Evolutionary conservation across 805 yeast genomes (phyloP), one percentile per base, ranked within the genome.

Genomic region (Nakazawaea wyomingensis): DNA sequence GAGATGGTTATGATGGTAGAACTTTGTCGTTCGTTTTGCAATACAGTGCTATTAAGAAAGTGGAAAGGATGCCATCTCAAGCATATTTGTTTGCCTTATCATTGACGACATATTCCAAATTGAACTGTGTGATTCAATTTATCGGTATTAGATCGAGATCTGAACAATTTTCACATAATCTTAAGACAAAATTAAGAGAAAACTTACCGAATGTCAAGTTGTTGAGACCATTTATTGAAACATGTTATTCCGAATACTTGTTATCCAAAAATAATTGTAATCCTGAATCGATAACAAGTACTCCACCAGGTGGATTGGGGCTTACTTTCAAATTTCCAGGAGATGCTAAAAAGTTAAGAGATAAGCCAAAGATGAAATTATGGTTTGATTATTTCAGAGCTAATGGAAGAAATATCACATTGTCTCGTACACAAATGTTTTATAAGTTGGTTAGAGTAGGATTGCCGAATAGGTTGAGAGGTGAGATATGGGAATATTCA

Each of bases 401-500:
- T 16, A 82, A 89, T 54, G 99, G 99, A 22, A 71, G 96, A 37
- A 89, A 90, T 54, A 65, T 93, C 40, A 80, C 95, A 1, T 53
- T 91, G 16, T 72, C 86, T 1, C 75, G 80, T 37, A 86, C 84
- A 44, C 86, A 80, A 30, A 77, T 80, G 56, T 95, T 88, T 56
- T 85, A 81, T 60, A 85, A 85, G 55, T 72, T 93, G 39, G 74
- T 93, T 7, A 72, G 97, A 39, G 93, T 90, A 13, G 98, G 99
- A 0, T 71, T 93, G 19, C 98, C 98, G n/a, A 91, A 91, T 57
- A 73, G 95, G 46, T 68, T 93, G 42, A 74, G 99, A 51, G 99
- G 99, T 30, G 99, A 93, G 56, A 68, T 93, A 11, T 93, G 99
- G 99, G 99, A 93, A 60, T 65, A 87, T 42, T 78, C 88, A 41